A percentile compares a stretch with the other conserved stretches of the same genome.
Conservation (phyloP, 306 rosid species). For the Psophocarpus tetragonolobus region DNA sequence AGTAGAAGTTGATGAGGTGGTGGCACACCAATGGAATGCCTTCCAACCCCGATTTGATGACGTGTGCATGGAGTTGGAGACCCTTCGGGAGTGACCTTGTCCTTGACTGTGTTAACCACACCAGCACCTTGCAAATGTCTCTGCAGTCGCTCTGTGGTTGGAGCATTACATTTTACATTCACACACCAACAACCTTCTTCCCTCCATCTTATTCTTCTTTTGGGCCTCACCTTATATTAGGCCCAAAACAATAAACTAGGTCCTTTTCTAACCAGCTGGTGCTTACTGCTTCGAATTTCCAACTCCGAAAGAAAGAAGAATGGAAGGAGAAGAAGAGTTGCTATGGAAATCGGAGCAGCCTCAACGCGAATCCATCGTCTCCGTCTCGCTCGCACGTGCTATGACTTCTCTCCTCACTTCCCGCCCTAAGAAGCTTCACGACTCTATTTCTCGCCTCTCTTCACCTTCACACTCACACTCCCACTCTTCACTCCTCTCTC, state of each 20-base stretch:
- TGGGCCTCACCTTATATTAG: not conserved
- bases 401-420: conserved; percentile 59
- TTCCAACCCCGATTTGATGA: conserved; percentile 63
- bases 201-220: not conserved
- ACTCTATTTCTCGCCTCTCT: conserved; percentile 66
- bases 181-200: too few species aligned
- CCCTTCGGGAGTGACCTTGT: conserved; percentile 66
- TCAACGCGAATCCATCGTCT: conserved; percentile 51
- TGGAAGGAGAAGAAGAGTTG: conserved; percentile 37
- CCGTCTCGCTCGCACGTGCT: conserved; percentile 70
- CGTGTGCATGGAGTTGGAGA: conserved; percentile 72
- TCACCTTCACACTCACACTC: conserved; percentile 15
- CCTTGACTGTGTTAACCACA: conserved; percentile 59
- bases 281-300: too few species aligned
- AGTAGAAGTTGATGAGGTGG: conserved; percentile 78
- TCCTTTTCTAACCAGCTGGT: not conserved
- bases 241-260: not conserved
- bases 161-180: not conserved
- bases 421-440: conserved; percentile 71
- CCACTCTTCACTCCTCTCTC: conserved; percentile 43
- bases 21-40: conserved; percentile 64
- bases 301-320: not conserved
- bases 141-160: conserved; percentile 38
- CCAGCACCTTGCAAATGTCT: conserved; percentile 56
- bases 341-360: conserved; percentile 53